Base-by-base conservation (phyloP, 345 rosid genomes). In the Litchi chinensis region DNA sequence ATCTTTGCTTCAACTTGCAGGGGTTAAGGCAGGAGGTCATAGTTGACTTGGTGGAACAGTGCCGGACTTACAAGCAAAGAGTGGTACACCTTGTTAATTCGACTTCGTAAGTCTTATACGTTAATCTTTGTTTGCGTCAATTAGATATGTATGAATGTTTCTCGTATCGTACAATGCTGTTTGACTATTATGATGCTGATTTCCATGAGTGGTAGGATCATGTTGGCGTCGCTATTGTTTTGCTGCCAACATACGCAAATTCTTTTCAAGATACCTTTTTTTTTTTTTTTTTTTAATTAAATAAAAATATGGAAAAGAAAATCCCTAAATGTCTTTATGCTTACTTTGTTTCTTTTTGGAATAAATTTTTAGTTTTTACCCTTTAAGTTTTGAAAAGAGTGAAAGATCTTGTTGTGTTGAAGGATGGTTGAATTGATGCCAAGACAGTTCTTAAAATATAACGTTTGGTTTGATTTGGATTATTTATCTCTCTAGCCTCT, bases 81-180 rank as follows among this genome's bases (percentile, higher is more conserved):
- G 98, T 93, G 65, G 98, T 97, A 75, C 99, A 97, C 85, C 94
- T 97, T 74, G 99, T 94, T 70, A 94, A 97, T 89, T 97, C 99
- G 37, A 92, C 99, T 79, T 77, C 94, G 98, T 97, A 88, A 89
- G 97, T 86, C 75, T 63, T 82, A 74, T 40, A 68, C 63, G 52
- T 73, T 19, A 56, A n/a, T 19, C 22, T 15, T 19, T 73, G 28
- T 26, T 26, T 26, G 28, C 28, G 1, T 26, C 28, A 26, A 1
- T 26, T 26, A 26, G 28, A 26, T 28, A 44, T 44, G 50, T 44
- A 44, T 6, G 11, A 44, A 44, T 44, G 11, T 6, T 5, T 28
- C 13, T 44, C 10, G 8, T 57, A 5, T 56, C 9, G 6, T 54
- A 26, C 28, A 26, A 21, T n/a, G 9, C 8, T 66, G 19, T 43